Evolutionary conservation across 768 basidiomycete genomes (phyloP).

Genomic region (Leccinum boreale): DNA sequence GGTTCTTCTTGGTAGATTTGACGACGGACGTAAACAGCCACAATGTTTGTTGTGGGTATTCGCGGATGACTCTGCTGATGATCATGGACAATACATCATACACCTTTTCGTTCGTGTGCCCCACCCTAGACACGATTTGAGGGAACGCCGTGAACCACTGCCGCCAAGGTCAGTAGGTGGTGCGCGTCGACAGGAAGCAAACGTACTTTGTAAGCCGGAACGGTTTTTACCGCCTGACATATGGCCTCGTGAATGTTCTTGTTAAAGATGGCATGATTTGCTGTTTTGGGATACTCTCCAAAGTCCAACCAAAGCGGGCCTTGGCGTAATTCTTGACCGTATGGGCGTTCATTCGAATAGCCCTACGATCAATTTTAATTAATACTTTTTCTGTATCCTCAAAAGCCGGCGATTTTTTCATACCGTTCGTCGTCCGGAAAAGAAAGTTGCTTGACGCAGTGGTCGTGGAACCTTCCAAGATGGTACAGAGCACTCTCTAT

Average conservation of each 20-base stretch:
- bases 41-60: constrained; percentile 86
- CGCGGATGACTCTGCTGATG: constrained; percentile 68
- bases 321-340: constrained; percentile 66
- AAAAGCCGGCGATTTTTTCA: constrained; percentile 1
- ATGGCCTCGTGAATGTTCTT: constrained; percentile 56
- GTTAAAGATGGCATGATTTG: constrained; percentile 39
- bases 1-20: constrained; percentile 69
- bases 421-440: constrained; percentile 53
- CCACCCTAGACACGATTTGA: constrained; percentile 93
- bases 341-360: constrained; percentile 58
- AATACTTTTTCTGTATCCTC: not conserved
- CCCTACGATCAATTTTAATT: constrained; percentile 39
- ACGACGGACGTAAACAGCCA: constrained; percentile 91
- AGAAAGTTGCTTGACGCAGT: constrained; percentile 58
- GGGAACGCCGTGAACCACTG: constrained; percentile 97
- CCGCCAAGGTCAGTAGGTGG: constrained; percentile 8
- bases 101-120: constrained; percentile 63
- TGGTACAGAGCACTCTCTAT: constrained; percentile 86
- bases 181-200: not conserved
- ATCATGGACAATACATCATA: constrained; percentile 59
- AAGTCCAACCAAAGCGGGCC: constrained; percentile 90
- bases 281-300: constrained; percentile 50
- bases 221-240: constrained; percentile 50
- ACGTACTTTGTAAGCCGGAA: constrained; percentile 78
- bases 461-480: constrained; percentile 85